Evolutionary conservation across 805 yeast species (phyloP).

Genomic region (Yueomyces sinensis): DNA sequence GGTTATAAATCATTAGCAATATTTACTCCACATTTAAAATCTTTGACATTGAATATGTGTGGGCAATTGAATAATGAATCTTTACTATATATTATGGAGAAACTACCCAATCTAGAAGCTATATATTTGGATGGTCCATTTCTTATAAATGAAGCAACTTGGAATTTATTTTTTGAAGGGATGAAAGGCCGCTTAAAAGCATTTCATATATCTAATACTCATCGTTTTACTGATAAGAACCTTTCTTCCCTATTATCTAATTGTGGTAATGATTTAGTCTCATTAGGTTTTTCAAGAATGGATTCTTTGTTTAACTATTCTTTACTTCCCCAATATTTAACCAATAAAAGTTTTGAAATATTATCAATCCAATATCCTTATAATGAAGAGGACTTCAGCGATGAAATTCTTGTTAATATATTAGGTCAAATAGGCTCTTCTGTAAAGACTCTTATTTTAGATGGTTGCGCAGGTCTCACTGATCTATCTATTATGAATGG

Average conservation of each 20-base stretch:
- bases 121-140: constrained; percentile 83
- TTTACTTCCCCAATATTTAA: constrained; percentile 50
- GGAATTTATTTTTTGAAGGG: constrained; percentile 62
- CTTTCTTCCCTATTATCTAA: constrained; percentile 47
- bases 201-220: constrained; percentile 68
- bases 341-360: constrained; percentile 30
- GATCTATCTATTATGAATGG: constrained; percentile 51
- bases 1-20: constrained; percentile 61
- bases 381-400: constrained; percentile 50
- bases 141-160: constrained; percentile 56
- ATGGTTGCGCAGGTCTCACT: constrained; percentile 63
- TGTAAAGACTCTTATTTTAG: constrained; percentile 43
- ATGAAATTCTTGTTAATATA: constrained; percentile 50
- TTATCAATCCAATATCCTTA: constrained; percentile 61
- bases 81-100: constrained; percentile 45
- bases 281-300: constrained; percentile 49
- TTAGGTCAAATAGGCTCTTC: constrained; percentile 50
- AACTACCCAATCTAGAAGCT: constrained; percentile 40
- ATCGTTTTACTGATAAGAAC: constrained; percentile 61
- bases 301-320: constrained; percentile 62
- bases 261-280: constrained; percentile 43
- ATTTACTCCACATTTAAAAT: constrained; percentile 59
- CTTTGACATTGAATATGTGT: constrained; percentile 73
- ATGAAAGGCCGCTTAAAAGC: constrained; percentile 40
- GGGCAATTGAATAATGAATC: constrained; percentile 80